Base-by-base conservation (phyloP, 2,329 filamentous ascomycete genomes). In the Cadophora luteo-olivacea region DNA sequence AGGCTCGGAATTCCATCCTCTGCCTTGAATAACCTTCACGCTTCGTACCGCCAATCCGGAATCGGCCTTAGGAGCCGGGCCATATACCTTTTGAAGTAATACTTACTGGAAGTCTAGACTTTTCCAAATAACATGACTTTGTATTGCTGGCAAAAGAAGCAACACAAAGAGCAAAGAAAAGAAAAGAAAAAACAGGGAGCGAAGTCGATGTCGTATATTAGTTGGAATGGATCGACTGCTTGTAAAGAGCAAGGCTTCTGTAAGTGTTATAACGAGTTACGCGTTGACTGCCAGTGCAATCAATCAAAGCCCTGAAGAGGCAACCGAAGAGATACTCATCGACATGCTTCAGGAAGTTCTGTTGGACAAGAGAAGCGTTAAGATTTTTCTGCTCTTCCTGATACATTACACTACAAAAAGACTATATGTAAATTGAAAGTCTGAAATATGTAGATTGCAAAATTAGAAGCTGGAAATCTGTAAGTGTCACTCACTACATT, bases 21-120 rank as follows among this genome's bases (percentile, higher is more conserved):
- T 49, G 61, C 51, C 49, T 41, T 62, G 57, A 45, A 29, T 33
- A 61, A 29, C 33, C n/a, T 60, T 60, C 57, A 24, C 57, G 57
- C 57, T 3, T 60, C 57, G 57, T 60, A 45, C 57, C 57, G 33
- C 57, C 36, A 45, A 60, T 25, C 33, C 57, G 57, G 57, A 60
- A 60, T 19, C 22, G 36, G 57, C 12, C 22, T 60, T 33, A 29
- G 19, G 22, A 60, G 33, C 57, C 57, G 57, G 22, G 57, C 16
- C 36, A 41, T 60, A 60, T 58, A 38, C 32, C 33, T 58, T n/a
- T 19, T n/a, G 32, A 24, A 14, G 29, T 38, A 60, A 60, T 60
- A 60, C 5, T 41, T 60, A 36, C 24, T 38, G 36, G 12, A 5
- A 25, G n/a, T 19, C 29, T 55, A 52, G 38, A 36, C 52, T 45